Base-by-base conservation (phyloP, 768 basidiomycete species). In the Imleria badia region DNA sequence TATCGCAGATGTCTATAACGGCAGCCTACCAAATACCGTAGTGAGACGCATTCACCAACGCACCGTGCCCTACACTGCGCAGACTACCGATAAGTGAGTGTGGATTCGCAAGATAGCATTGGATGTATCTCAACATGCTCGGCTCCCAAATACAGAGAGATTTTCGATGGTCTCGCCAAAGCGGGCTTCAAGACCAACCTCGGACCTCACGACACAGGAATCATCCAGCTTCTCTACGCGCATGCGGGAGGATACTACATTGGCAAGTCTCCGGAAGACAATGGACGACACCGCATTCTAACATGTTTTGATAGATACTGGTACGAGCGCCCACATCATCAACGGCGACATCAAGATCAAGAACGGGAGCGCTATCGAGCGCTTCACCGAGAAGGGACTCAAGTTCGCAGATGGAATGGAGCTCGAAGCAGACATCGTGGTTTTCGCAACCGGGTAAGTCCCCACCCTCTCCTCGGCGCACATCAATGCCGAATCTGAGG, bases 341-440 rank as follows among this genome's bases (percentile, higher is more conserved):
- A 64, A 77, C 20, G 78, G 81, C 15, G 71, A 74, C 41, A 81
- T 83, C 70, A 79, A 79, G 59, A 58, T 83, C 65, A 81, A 79
- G 70, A 75, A 67, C 59, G 80, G 78, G 22, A 64, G 70, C 11
- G 43, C 57, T 2, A 68, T 73, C 48, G 58, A 64, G 38, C 45
- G 55, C 1, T 75, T 73, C 58, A 75, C 71, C 0, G 51, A 65
- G 48, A 60, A 63, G 13, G 64, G 72, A n/a, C 62, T 74, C 48
- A 49, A 54, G 41, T 63, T 73, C 38, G 62, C 43, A 11, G 69
- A 72, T 29, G 71, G 66, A 14, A 68, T 67, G 1, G 64, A 67
- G 14, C 52, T 72, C 17, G 60, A 65, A 15, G 73, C 72, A 1
- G 72, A 75, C 45, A 22, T 70, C 9, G 63, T 75, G 23, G 39